Evolutionary conservation across 2,329 filamentous ascomycete species (phyloP).

Genomic region (Diplodia sapinea): DNA sequence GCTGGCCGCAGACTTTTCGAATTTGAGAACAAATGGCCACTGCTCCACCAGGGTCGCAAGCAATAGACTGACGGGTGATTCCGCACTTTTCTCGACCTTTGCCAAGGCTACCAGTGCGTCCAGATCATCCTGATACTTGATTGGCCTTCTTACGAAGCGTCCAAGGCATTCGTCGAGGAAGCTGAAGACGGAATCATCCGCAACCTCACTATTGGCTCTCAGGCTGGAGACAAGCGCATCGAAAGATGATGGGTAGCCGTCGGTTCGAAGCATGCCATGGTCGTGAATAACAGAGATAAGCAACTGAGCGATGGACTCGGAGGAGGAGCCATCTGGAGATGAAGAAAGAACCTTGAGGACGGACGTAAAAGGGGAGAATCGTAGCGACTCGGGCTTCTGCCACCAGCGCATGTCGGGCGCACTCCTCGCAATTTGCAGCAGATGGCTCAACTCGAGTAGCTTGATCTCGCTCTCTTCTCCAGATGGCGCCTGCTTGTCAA

Average conservation of each 20-base stretch:
- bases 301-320: slow-evolving; percentile 60
- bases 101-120: slow-evolving; percentile 56
- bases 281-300: slow-evolving; percentile 68
- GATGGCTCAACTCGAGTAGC: slow-evolving; percentile 77
- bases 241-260: slow-evolving; percentile 47
- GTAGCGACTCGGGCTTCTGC: slow-evolving; percentile 70
- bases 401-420: slow-evolving; percentile 93
- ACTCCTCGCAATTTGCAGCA: slow-evolving; percentile 78
- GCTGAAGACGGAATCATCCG: slow-evolving; percentile 58
- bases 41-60: slow-evolving; percentile 41
- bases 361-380: slow-evolving; percentile 72
- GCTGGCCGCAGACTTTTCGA: slow-evolving; percentile 33
- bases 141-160: slow-evolving; percentile 74
- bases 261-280: slow-evolving; percentile 67
- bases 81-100: not conserved
- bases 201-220: slow-evolving; percentile 49
- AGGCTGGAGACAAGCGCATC: slow-evolving; percentile 57
- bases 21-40: slow-evolving; percentile 51
- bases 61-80: slow-evolving; percentile 12
- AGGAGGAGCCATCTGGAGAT: slow-evolving; percentile 56
- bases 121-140: slow-evolving; percentile 80
- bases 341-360: slow-evolving; percentile 66
- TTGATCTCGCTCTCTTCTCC: slow-evolving; percentile 62
- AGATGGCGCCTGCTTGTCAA: slow-evolving; percentile 53
- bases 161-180: slow-evolving; percentile 85